Conservation (phyloP, 345 rosid species). For the Erysimum cheiranthoides region DNA sequence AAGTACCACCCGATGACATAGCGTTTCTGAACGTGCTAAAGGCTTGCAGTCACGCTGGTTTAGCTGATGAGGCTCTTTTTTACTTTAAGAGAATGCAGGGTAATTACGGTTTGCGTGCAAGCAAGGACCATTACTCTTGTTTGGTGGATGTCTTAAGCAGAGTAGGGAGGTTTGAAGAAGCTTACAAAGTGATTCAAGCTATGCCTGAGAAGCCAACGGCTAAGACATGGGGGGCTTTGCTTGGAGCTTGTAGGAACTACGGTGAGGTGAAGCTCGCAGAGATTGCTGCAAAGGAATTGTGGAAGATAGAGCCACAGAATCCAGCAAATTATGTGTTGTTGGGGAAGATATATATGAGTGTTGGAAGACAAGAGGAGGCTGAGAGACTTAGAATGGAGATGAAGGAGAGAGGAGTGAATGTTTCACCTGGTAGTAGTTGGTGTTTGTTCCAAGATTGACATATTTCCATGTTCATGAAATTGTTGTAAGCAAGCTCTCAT, state of each 20-base stretch:
- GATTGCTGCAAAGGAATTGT: slow-evolving; percentile 59
- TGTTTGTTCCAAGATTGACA: slow-evolving; percentile 46
- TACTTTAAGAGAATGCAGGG: slow-evolving; percentile 51
- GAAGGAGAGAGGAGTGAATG: slow-evolving; percentile 58
- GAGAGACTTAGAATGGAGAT: slow-evolving; percentile 61
- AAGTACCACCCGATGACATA: slow-evolving; percentile 61
- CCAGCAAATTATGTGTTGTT: slow-evolving; percentile 59
- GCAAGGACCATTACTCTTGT: slow-evolving; percentile 68
- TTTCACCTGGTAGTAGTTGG: slow-evolving; percentile 69
- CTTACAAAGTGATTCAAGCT: slow-evolving; percentile 52
- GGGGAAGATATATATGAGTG: slow-evolving; percentile 57
- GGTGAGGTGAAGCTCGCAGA: slow-evolving; percentile 66
- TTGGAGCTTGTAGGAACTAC: slow-evolving; percentile 66
- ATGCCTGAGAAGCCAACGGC: slow-evolving; percentile 64
- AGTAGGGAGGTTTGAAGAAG: slow-evolving; percentile 64
- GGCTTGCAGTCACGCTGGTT: slow-evolving; percentile 75
- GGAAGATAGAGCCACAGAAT: slow-evolving; percentile 67
- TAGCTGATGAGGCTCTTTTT: slow-evolving; percentile 60
- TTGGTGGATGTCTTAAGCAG: slow-evolving; percentile 65
- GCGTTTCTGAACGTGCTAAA: slow-evolving; percentile 63
- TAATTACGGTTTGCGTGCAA: slow-evolving; percentile 51
- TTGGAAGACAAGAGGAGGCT: slow-evolving; percentile 68
- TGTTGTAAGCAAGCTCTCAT: slow-evolving; percentile 7
- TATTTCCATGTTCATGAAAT: not conserved
- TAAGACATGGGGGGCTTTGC: slow-evolving; percentile 71